Base-by-base conservation (phyloP, 2,329 filamentous ascomycete genomes). In the Talaromyces sp. region DNA sequence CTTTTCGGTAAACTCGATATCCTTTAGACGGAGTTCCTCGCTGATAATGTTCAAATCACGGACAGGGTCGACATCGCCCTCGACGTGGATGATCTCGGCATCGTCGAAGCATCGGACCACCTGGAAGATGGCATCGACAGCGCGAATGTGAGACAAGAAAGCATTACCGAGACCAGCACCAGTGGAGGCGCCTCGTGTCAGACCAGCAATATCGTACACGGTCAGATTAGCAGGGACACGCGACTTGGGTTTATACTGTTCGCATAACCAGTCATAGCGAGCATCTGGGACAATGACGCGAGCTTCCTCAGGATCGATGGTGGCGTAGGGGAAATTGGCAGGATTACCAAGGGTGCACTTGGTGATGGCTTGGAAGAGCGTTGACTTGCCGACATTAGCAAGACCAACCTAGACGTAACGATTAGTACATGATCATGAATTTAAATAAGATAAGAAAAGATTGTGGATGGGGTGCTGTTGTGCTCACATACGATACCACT, bases 371-470 rank as follows among this genome's bases (percentile, higher is more conserved):
- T 99, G 96, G 88, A 99, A 99, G 74, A 99, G 89, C 39, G 96
- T 99, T 71, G 95, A 99, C 85, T 99, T 99, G 81, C 95, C 95
- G 73, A 99, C 96, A 81, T 99, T 99, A 81, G 95, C 95, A 75
- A 99, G 89, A 83, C 95, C 95, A 81, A 99, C 93, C 93, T 97
- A 79, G 17, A 47, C 49, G 39, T 10, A 35, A 69, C 10, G 49
- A 52, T 67, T 45, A 63, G 62, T 49, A 72, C 72, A 70, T 37
- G 52, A n/a, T 19, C 13, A 17, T 45, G 3, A 15, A 45, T n/a
- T 33, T 11, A 54, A 25, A 56, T 2, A 4, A 54, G 19, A 47
- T 13, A 11, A 19, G 3, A 15, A 19, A 9, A 17, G 50, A 5
- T 6, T 33, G 58, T 54, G 33, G 49, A 35, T 43, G 31, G 54